Base-by-base conservation (phyloP, 108 stramenopile genomes). In the Skeletonema grethae region DNA sequence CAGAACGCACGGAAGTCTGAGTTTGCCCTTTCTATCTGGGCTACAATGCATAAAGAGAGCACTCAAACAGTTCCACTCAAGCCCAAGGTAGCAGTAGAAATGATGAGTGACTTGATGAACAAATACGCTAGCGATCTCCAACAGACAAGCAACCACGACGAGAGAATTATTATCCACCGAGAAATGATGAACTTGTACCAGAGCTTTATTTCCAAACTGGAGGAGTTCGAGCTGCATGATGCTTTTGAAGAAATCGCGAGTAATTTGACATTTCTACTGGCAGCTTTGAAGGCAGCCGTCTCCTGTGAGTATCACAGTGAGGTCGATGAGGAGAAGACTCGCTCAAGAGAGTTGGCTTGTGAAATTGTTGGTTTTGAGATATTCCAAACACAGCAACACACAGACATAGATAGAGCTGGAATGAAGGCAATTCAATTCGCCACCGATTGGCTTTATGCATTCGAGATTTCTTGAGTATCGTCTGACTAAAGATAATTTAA, bases 1-100 rank as follows among this genome's bases (percentile, higher is more conserved):
- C 75, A 69, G 9, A 84, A 83, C 20, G 84, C 86, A 16, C 68
- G 80, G 22, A 75, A 81, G 9, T 80, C 83, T 43, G 88, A 87
- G 71, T 7, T 87, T 35, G 90, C 85, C 0, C 73, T 90, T 32
- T 30, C 28, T 1, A 66, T 86, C 1, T 96, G 90, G 92, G 67
- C 82, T n/a, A 39, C 31, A 9, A 87, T 90, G 31, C 50, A 48
- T n/a, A 67, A 72, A 36, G 64, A 73, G 65, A 35, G 56, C 12
- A n/a, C 25, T 35, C 43, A 82, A 65, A 32, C 34, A 20, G 20
- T 31, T 13, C 48, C 45, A 12, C 73, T 77, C 18, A 31, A 28
- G n/a, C 77, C 82, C 5, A 16, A 39, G 16, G 61, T 25, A 36
- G 55, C 77, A 6, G 60, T 48, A 18, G 29, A 41, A 73, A 82